Percentiles rank a stretch among this genome's conserved stretches.
phyloP scores from a whole-genome alignment of 352 stramenopile species.

The Elongisporangium senticosum region DNA sequence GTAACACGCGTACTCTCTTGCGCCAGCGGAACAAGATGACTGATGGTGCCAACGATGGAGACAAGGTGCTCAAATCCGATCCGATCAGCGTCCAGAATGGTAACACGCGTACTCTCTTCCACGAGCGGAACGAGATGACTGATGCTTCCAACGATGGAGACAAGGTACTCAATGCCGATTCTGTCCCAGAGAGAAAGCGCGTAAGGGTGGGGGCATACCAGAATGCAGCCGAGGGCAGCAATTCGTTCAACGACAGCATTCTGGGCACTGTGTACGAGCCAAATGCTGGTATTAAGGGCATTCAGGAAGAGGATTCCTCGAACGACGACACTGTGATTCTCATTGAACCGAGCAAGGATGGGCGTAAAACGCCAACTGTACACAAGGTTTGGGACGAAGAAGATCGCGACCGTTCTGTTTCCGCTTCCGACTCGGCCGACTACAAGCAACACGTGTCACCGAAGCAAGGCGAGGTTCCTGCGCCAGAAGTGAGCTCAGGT shows the following conservation, averaged over 20 bases:
- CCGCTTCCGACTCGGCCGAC: slow-evolving; percentile 15
- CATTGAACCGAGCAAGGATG: background rate
- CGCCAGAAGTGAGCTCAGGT: too few species aligned
- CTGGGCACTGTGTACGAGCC: background rate
- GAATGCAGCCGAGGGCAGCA: slow-evolving; percentile 1
- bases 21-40: slow-evolving; percentile 79
- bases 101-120: slow-evolving; percentile 78
- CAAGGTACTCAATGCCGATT: slow-evolving; percentile 34
- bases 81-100: slow-evolving; percentile 83
- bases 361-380: too few species aligned
- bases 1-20: slow-evolving; percentile 78
- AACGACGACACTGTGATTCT: slow-evolving; percentile 28
- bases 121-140: slow-evolving; percentile 75
- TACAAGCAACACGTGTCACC: slow-evolving; percentile 57
- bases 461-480: slow-evolving; percentile 16
- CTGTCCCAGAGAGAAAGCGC: slow-evolving; percentile 73
- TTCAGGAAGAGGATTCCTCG: slow-evolving; percentile 26
- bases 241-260: background rate
- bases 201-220: slow-evolving; percentile 30
- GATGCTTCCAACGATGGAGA: slow-evolving; percentile 48
- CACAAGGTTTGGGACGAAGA: slow-evolving; percentile 2
- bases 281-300: slow-evolving; percentile 3
- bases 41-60: slow-evolving; percentile 40
- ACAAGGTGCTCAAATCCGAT: slow-evolving; percentile 48
- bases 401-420: slow-evolving; percentile 2